Percentiles rank a stretch among this genome's conserved stretches.
Evolutionary conservation across 306 rosid species (phyloP).

Genomic region (Quercus dentata): DNA sequence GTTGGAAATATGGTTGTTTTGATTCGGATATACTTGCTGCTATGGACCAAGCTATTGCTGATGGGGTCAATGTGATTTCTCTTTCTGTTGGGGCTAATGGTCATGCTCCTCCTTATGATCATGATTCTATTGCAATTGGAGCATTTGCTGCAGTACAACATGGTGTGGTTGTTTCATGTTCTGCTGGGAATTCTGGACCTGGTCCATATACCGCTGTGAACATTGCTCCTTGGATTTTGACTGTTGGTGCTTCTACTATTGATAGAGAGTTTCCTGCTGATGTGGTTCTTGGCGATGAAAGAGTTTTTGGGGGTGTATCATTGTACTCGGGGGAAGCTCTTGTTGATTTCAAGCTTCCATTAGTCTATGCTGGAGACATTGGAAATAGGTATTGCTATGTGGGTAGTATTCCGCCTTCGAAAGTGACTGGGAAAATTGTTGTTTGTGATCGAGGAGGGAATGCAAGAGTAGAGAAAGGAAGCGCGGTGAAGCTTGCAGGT

Average conservation of each 20-base stretch:
- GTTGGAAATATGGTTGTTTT: slow-evolving; percentile 70
- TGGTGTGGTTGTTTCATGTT: slow-evolving; percentile 76
- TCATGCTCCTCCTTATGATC: slow-evolving; percentile 42
- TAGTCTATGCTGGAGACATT: slow-evolving; percentile 58
- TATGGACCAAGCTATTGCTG: slow-evolving; percentile 80
- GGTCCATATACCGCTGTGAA: slow-evolving; percentile 62
- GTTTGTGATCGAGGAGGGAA: slow-evolving; percentile 89
- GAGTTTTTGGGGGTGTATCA: slow-evolving; percentile 60
- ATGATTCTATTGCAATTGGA: slow-evolving; percentile 79
- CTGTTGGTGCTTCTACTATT: slow-evolving; percentile 81
- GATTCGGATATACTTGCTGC: slow-evolving; percentile 95
- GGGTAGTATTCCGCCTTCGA: slow-evolving; percentile 40
- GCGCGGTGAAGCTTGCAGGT: slow-evolving; percentile 71
- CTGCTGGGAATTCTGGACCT: slow-evolving; percentile 86
- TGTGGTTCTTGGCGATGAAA: slow-evolving; percentile 62
- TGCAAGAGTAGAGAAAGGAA: slow-evolving; percentile 80
- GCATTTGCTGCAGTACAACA: slow-evolving; percentile 66
- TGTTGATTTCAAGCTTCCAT: slow-evolving; percentile 45
- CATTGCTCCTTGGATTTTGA: slow-evolving; percentile 89
- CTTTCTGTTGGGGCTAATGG: slow-evolving; percentile 82
- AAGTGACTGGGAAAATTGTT: slow-evolving; percentile 70
- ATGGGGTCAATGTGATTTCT: slow-evolving; percentile 72
- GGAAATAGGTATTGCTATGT: slow-evolving; percentile 52
- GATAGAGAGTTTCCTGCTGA: slow-evolving; percentile 82
- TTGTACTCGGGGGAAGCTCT: slow-evolving; percentile 56